A percentile compares a stretch with the other conserved stretches of the same genome.
phyloP scores from a whole-genome alignment of 345 rosid species.

The Dimocarpus longan region DNA sequence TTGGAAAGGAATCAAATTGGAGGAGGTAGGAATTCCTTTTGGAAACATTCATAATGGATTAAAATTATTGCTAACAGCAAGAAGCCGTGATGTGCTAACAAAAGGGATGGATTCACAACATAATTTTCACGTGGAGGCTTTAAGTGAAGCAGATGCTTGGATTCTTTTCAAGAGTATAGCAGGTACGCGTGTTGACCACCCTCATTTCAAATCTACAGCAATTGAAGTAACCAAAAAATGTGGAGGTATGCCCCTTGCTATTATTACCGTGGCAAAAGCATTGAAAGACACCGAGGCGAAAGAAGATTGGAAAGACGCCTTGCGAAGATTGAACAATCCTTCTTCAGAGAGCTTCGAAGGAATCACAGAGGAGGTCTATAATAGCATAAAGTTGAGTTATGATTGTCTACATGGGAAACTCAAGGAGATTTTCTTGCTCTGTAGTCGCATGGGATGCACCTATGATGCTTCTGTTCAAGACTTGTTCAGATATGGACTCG shows the following conservation, averaged over 20 bases:
- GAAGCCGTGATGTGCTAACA: not conserved
- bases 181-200: not conserved
- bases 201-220: not conserved
- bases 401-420: not conserved
- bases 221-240: not conserved
- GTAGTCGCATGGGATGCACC: not conserved
- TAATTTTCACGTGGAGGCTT: not conserved
- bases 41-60: not conserved
- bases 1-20: not conserved
- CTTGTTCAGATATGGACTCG: conserved; percentile 20
- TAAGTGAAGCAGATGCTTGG: conserved; percentile 11
- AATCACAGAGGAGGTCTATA: not conserved
- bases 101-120: not conserved
- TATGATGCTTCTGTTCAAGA: not conserved
- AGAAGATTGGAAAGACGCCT: not conserved
- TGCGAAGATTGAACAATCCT: not conserved
- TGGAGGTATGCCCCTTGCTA: conserved; percentile 16
- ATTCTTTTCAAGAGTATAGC: not conserved
- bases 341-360: not conserved
- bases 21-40: conserved; percentile 5
- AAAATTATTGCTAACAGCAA: conserved; percentile 9
- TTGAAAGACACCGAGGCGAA: not conserved
- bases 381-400: conserved; percentile 1
- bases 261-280: conserved; percentile 5
- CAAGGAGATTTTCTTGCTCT: conserved; percentile 12